Evolutionary conservation across 495 filamentous ascomycete genomes (phyloP).

Genomic region (Amorphotheca resinae): DNA sequence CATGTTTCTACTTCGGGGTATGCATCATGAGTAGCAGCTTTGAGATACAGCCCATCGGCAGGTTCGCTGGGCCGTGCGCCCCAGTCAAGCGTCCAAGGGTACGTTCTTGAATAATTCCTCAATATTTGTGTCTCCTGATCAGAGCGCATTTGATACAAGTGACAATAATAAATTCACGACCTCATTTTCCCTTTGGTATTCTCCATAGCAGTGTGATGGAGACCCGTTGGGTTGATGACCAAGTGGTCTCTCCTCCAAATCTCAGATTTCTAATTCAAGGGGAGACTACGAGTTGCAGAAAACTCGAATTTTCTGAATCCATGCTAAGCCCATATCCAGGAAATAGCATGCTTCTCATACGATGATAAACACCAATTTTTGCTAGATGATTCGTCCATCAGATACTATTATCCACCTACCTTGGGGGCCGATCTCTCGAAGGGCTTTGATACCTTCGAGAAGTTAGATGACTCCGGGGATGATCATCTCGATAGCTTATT

Average conservation of each 20-base stretch:
- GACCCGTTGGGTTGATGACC: no score
- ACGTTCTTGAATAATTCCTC: slow-evolving; percentile 13
- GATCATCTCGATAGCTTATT: slow-evolving; percentile 83
- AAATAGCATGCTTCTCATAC: slow-evolving; percentile 86
- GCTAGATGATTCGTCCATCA: slow-evolving; percentile 62
- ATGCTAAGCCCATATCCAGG: slow-evolving; percentile 31
- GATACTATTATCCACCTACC: slow-evolving; percentile 75
- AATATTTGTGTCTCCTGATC: background rate
- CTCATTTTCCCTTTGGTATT: no score
- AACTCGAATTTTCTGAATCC: background rate
- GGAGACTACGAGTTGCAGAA: no score
- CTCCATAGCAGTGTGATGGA: no score
- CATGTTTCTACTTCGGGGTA: background rate
- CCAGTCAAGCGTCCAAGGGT: slow-evolving; percentile 59
- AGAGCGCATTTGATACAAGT: no score
- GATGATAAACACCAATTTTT: slow-evolving; percentile 67
- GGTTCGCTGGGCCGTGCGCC: slow-evolving; percentile 47
- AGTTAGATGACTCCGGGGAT: slow-evolving; percentile 69
- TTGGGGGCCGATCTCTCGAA: slow-evolving; percentile 58
- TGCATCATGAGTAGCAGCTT: slow-evolving; percentile 31
- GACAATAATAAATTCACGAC: no score
- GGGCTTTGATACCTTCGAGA: slow-evolving; percentile 74
- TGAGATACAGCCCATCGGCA: slow-evolving; percentile 47
- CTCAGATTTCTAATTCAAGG: no score
- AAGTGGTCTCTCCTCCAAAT: no score